Evolutionary conservation across 2,329 filamentous ascomycete genomes (phyloP).

Genomic region (Verticillium tricorpus): DNA sequence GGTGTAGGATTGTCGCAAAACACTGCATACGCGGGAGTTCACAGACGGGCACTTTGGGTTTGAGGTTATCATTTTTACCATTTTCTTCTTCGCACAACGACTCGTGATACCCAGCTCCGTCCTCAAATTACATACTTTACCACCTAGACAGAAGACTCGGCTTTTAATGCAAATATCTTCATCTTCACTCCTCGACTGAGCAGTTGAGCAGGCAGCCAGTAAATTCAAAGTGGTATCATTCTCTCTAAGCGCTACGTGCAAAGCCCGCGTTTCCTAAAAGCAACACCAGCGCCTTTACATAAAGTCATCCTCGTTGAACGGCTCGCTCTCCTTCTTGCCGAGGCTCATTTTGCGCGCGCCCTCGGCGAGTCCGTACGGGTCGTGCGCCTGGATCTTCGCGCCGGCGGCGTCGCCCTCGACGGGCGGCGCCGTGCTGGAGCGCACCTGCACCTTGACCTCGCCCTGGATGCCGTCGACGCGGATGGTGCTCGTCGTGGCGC

Average conservation of each 20-base stretch:
- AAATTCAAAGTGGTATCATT: background rate
- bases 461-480: slow-evolving; percentile 52
- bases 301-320: slow-evolving; percentile 38
- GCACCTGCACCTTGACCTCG: slow-evolving; percentile 52
- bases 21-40: background rate
- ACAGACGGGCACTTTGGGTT: slow-evolving; percentile 5
- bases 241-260: background rate
- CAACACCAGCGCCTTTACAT: slow-evolving; percentile 28
- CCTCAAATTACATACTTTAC: background rate
- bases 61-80: background rate
- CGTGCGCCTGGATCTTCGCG: slow-evolving; percentile 14
- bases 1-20: background rate
- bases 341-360: slow-evolving; percentile 38
- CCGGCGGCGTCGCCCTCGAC: slow-evolving; percentile 16
- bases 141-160: background rate
- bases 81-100: background rate
- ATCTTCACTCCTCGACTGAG: background rate
- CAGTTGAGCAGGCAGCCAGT: background rate
- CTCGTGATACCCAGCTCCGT: slow-evolving; percentile 2
- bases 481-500: slow-evolving; percentile 36
- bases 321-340: slow-evolving; percentile 21
- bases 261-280: slow-evolving; percentile 5
- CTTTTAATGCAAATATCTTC: slow-evolving; percentile 1
- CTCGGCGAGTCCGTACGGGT: slow-evolving; percentile 35
- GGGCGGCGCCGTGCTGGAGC: slow-evolving; percentile 17